Evolutionary conservation across 202 grass and related monocot species (phyloP), one percentile per base, ranked within the genome.

Genomic region (Setaria italica): DNA sequence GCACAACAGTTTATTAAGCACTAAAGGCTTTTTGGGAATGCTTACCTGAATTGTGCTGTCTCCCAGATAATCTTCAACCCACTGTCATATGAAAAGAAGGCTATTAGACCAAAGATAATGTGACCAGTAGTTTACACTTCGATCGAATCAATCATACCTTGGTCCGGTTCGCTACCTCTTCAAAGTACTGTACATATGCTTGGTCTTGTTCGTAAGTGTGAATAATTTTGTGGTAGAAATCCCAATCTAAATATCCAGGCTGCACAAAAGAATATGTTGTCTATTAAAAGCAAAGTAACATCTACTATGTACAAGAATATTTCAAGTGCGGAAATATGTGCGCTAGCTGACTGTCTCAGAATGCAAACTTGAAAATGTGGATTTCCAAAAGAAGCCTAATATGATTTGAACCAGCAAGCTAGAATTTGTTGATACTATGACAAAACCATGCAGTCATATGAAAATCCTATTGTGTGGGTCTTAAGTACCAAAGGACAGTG

Each of bases 71-170:
- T 71, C 37, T 71, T 81, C 50, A 70, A 57, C 11, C 79, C 79
- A 70, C 79, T 81, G 64, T 13, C 19, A 81, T 81, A 21, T 63
- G 57, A 78, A 16, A 81, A 55, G 53, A 81, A 81, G 6, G n/a
- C 2, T 43, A 45, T 81, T 51, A 81, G 49, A 30, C 48, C 16
- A 2, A 9, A n/a, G 66, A 43, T 19, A 13, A 69, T 77, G 55
- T 14, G 53, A 76, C 19, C 72, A 43, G 12, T 42, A 43, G 56
- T 45, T 77, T 66, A 25, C 9, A 66, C 46, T 80, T 35, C 8
- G 47, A 66, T 66, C 1, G 4, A 51, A 66, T 17, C 50, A 70
- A 70, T 21, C 20, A 56, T 81, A 81, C 66, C 79, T 59, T 82
- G 11, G n/a, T 70, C 79, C 59, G 14, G 0, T 71, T 82, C 59